These are phyloP conservation scores for Fusarium tricinctum DNA, from an alignment of 2,329 filamentous ascomycete species.

Conservation along the genomic window DNA sequence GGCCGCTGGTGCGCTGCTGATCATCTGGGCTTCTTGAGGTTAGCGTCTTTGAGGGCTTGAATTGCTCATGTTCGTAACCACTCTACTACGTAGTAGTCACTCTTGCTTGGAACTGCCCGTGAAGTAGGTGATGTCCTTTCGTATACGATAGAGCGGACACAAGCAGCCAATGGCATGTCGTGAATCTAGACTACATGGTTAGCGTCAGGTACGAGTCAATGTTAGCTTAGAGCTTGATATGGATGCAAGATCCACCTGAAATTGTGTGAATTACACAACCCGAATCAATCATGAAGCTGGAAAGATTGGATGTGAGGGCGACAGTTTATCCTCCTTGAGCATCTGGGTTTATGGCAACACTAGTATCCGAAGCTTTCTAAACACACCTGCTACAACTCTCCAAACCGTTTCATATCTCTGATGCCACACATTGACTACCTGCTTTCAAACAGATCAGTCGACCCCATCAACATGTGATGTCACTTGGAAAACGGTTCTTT, in stretches of 20 bases:
- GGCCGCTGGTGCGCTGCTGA: slow-evolving; percentile 34
- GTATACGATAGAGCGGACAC: neutral
- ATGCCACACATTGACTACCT: neutral
- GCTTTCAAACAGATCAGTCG: neutral
- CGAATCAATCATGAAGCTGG: neutral
- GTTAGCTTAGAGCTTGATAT: neutral
- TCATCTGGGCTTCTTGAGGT: slow-evolving; percentile 19
- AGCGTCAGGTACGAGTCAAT: slow-evolving; percentile 12
- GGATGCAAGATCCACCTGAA: neutral
- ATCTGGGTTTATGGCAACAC: neutral
- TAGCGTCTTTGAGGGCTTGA: slow-evolving; percentile 13
- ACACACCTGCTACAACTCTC: slow-evolving; percentile 3
- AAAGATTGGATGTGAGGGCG: neutral
- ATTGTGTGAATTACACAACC: neutral
- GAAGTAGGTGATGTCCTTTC: slow-evolving; percentile 4
- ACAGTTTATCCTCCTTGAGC: neutral
- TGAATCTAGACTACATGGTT: slow-evolving; percentile 12
- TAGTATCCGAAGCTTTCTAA: neutral
- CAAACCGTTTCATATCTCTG: neutral
- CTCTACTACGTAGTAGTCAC: slow-evolving; percentile 15
- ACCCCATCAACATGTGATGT: neutral
- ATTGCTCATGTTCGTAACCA: slow-evolving; percentile 3
- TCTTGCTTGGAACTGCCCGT: slow-evolving; percentile 10
- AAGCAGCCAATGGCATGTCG: neutral
- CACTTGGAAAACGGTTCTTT: neutral